These are phyloP conservation scores for Schwanniomyces pseudopolymorphus DNA, from an alignment of 805 yeast species.

Conservation along the genomic window DNA sequence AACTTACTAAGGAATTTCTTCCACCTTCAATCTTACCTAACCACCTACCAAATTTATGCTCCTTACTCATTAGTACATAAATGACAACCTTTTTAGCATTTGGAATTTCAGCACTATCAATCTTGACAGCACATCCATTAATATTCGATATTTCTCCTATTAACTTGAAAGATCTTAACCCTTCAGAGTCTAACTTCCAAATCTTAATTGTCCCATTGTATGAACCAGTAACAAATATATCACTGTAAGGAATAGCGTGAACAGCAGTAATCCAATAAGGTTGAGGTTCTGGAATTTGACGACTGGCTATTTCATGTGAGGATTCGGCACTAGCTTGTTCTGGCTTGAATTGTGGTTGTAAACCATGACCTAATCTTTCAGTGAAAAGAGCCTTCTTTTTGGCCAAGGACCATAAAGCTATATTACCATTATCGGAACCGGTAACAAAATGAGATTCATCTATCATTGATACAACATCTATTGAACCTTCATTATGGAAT, in stretches of 20 bases:
- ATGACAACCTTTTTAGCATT: slow-evolving; percentile 50
- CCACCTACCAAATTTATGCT: slow-evolving; percentile 91
- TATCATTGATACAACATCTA: slow-evolving; percentile 85
- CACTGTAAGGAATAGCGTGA: slow-evolving; percentile 80
- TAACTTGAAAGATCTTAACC: slow-evolving; percentile 57
- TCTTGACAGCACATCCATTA: slow-evolving; percentile 68
- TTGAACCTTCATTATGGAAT: slow-evolving; percentile 75
- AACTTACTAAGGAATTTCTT: slow-evolving; percentile 62
- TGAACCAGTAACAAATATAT: slow-evolving; percentile 84
- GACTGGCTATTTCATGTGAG: slow-evolving; percentile 46
- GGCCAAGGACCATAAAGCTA: slow-evolving; percentile 85
- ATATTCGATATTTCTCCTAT: slow-evolving; percentile 59
- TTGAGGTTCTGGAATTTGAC: slow-evolving; percentile 65
- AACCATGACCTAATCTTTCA: slow-evolving; percentile 75
- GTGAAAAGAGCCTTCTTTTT: slow-evolving; percentile 85
- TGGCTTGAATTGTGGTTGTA: slow-evolving; percentile 46
- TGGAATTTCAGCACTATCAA: slow-evolving; percentile 56
- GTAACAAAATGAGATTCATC: slow-evolving; percentile 93
- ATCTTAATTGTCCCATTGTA: slow-evolving; percentile 75
- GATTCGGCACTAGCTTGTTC: slow-evolving; percentile 46
- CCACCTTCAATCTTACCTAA: slow-evolving; percentile 58
- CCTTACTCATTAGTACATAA: slow-evolving; percentile 73
- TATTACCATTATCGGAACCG: slow-evolving; percentile 91
- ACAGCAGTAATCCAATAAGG: slow-evolving; percentile 88
- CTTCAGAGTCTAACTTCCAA: slow-evolving; percentile 69